Base-by-base conservation (phyloP, 192 early-diverging fungal genomes). In the Anaeromyces robustus region DNA sequence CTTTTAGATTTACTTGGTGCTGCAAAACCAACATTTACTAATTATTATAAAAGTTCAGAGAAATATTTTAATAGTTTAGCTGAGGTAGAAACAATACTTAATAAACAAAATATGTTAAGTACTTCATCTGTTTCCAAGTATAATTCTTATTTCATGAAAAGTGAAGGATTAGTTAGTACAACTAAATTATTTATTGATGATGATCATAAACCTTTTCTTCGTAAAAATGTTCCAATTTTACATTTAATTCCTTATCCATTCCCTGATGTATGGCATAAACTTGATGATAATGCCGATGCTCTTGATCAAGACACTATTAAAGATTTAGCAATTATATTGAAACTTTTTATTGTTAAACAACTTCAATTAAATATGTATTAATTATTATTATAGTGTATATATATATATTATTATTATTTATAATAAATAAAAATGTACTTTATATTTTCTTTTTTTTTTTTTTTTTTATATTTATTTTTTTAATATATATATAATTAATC, bases 231-330 rank as follows among this genome's bases (percentile, higher is more conserved):
- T 0, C 93, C 94, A 4, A 89, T 96, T 77, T 87, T 97, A 28
- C 97, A 98, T 83, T 80, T 95, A 30, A 98, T 98, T 79, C 89
- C 96, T 11, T 80, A 83, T 28, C 94, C 93, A 22, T 98, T 98
- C 85, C 96, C 97, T 22, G 77, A 77, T 29, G 93, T 92, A 2
- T 98, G 97, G 97, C 97, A 98, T 82, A 95, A 82, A 0, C 68
- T 87, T 3, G 43, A 86, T 80, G 97, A 98, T 84, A 89, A 95
- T 82, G 92, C 89, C 18, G 84, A 87, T 29, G 92, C 90, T 14
- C 85, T 97, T 9, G 89, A 92, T 78, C 81, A 85, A 12, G 85
- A 86, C 19, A 87, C 88, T 9, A 89, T 95, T 11, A 84, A 88
- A n/a, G 95, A 96, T 81, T 89, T 94, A 84, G 90, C 92, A 34